Evolutionary conservation across 805 yeast species (phyloP), one percentile per base, ranked within the genome.

Genomic region (Komagataella mondaviorum): DNA sequence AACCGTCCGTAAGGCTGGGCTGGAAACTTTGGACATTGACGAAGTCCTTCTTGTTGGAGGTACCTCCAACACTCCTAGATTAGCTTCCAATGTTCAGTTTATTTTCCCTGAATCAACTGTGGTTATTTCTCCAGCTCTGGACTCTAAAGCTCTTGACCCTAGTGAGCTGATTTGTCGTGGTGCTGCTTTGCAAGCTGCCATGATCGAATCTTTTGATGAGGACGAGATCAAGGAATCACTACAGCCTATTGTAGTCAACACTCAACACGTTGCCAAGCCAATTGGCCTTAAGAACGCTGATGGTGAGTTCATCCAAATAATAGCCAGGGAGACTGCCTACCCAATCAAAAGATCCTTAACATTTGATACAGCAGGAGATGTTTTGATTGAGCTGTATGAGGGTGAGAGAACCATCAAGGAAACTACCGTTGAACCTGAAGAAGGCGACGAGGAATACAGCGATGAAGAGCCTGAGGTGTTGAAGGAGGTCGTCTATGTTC

Each of bases 21-120:
- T 88, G 57, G 96, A 90, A 59, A 75, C 80, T 46, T 76, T 90
- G 62, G 96, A 89, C 63, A 77, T 93, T 56, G 93, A 89, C 65
- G 96, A 90, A 68, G 93, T 93, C 49, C 55, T 93, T 57, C 81
- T 93, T 55, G 91, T 81, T 55, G 99, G 99, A 71, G 99, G 99
- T 64, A 76, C 87, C 51, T 84, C 98, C 43, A 82, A 86, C 75
- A 81, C 89, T 58, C 97, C 98, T 60, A 93, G 93, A 75, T 76
- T 93, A 62, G 88, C 95, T 48, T 64, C 82, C 51, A 83, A 85
- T 66, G 68, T 93, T 56, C 77, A 80, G 57, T 72, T 76, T 53
- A 61, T 88, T 50, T 91, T 91, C 80, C 95, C 95, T 56, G 93
- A 85, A 66, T 66, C 83, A 48, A 82, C 88, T 51, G 77, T 72